Evolutionary conservation across 108 stramenopile species (phyloP).

Genomic region (Pseudonitzschia multistriata): DNA sequence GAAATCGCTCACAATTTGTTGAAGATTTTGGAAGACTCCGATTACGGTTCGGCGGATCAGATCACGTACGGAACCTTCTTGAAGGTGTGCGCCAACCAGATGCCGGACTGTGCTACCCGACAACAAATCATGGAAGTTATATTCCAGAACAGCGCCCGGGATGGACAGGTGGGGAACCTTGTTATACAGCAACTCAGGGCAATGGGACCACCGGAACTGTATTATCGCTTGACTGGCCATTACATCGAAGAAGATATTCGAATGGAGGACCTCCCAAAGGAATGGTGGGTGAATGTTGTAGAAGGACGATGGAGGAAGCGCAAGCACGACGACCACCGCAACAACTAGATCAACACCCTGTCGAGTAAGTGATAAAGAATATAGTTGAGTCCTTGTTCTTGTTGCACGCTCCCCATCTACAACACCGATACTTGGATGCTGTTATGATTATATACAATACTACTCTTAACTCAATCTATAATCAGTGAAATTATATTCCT

Average conservation of each 20-base stretch:
- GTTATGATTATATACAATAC: not conserved
- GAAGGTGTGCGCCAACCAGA: constrained; percentile 69
- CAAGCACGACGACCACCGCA: not conserved
- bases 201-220: constrained; percentile 40
- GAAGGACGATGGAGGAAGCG: constrained; percentile 56
- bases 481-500: not conserved
- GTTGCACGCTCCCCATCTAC: not conserved
- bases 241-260: constrained; percentile 40
- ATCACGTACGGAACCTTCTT: constrained; percentile 82
- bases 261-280: constrained; percentile 55
- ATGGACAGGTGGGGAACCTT: constrained; percentile 70
- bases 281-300: constrained; percentile 68
- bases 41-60: constrained; percentile 62
- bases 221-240: constrained; percentile 39
- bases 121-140: constrained; percentile 53
- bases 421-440: not conserved
- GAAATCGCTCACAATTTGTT: constrained; percentile 62
- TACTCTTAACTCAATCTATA: not conserved
- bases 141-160: constrained; percentile 55
- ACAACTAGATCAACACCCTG: not conserved
- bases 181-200: constrained; percentile 60
- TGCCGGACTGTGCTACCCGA: constrained; percentile 58
- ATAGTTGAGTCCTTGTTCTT: not conserved
- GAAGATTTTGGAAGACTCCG: constrained; percentile 40
- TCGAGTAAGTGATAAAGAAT: not conserved